Evolutionary conservation across 192 early-diverging fungal genomes (phyloP).

Genomic region (Backusella macrospora): DNA sequence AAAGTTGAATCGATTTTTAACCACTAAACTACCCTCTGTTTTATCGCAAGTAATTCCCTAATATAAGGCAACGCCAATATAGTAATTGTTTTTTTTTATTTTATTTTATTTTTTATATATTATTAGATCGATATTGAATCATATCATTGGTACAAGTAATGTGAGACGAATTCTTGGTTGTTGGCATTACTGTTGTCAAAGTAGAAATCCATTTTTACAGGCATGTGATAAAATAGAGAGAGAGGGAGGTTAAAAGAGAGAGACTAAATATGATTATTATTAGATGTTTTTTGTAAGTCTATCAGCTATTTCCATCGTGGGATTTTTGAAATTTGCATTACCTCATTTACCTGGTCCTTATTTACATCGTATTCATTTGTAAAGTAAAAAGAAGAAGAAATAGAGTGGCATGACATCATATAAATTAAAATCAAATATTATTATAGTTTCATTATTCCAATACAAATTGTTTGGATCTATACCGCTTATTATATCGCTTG

Average conservation of each 20-base stretch:
- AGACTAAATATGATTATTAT: background rate
- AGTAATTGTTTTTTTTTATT: background rate
- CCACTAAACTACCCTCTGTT: slow-evolving; percentile 5
- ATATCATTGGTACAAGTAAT: slow-evolving; percentile 16
- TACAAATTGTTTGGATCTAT: slow-evolving; percentile 49
- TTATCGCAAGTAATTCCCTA: slow-evolving; percentile 17
- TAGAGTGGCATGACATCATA: background rate
- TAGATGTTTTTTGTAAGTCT: slow-evolving; percentile 43
- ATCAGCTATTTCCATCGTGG: slow-evolving; percentile 26
- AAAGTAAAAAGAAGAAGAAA: background rate
- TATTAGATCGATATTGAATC: background rate
- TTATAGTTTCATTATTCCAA: slow-evolving; percentile 35
- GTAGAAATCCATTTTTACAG: slow-evolving; percentile 44
- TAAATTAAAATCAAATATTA: background rate
- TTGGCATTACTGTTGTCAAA: slow-evolving; percentile 35
- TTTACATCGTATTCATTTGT: slow-evolving; percentile 37
- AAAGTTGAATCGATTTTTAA: slow-evolving; percentile 22
- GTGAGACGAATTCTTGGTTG: background rate
- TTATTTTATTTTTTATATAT: too few relatives aligned
- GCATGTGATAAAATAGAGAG: slow-evolving; percentile 6
- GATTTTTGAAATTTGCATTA: slow-evolving; percentile 31
- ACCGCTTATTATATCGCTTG: slow-evolving; percentile 50
- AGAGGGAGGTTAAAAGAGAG: background rate
- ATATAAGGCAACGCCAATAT: background rate
- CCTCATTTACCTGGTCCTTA: slow-evolving; percentile 41